A percentile compares a stretch with the other conserved stretches of the same genome.
These are phyloP conservation scores for Monosporozyma aquatica DNA, from an alignment of 805 yeast genomes.

Conservation along the genomic window DNA sequence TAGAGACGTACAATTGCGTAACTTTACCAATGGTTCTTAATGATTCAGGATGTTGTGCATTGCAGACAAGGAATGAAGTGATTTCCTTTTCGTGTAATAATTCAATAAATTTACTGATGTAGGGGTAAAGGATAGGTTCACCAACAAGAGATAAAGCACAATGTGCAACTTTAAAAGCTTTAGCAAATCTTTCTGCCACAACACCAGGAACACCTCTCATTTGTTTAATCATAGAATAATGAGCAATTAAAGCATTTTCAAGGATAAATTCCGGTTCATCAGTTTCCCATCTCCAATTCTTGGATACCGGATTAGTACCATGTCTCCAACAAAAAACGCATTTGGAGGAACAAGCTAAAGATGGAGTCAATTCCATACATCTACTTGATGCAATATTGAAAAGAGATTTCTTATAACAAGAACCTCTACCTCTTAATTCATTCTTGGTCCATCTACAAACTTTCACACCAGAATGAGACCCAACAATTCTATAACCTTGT, in stretches of 20 bases:
- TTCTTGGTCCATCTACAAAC: slow-evolving; percentile 95
- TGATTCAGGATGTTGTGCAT: slow-evolving; percentile 92
- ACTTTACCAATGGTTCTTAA: slow-evolving; percentile 60
- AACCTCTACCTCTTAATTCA: slow-evolving; percentile 87
- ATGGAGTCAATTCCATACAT: slow-evolving; percentile 94
- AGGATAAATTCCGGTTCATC: slow-evolving; percentile 80
- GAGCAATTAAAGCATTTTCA: slow-evolving; percentile 81
- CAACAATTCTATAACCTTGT: slow-evolving; percentile 89
- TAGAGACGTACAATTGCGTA: slow-evolving; percentile 85
- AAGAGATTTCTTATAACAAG: slow-evolving; percentile 86
- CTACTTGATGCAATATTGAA: slow-evolving; percentile 85
- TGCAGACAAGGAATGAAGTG: slow-evolving; percentile 84
- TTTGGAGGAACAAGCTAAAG: slow-evolving; percentile 86
- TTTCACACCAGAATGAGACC: slow-evolving; percentile 91
- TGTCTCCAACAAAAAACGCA: slow-evolving; percentile 98
- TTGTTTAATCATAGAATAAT: slow-evolving; percentile 84
- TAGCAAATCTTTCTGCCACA: slow-evolving; percentile 79
- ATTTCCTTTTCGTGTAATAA: slow-evolving; percentile 74
- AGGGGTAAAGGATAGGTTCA: slow-evolving; percentile 89
- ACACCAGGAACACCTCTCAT: slow-evolving; percentile 96
- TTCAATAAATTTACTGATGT: slow-evolving; percentile 74
- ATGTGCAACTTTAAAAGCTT: slow-evolving; percentile 81
- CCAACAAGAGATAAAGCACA: slow-evolving; percentile 92
- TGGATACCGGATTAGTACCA: slow-evolving; percentile 94
- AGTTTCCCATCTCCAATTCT: slow-evolving; percentile 93